phyloP scores from a whole-genome alignment of 176 grass and related monocot species.

The Eremochloa ophiuroides region DNA sequence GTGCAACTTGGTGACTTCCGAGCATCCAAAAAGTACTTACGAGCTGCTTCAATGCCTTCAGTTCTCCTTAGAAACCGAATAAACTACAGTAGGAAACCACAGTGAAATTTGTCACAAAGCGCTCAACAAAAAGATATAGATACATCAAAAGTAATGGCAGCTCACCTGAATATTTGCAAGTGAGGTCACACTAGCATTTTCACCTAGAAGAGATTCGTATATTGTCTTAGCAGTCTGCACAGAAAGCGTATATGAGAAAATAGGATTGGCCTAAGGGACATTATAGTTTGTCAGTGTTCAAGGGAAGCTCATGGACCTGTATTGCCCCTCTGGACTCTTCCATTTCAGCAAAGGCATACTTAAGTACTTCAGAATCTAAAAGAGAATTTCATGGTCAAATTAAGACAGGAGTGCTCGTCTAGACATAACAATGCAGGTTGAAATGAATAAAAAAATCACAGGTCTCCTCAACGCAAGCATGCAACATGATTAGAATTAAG shows the following conservation, averaged over 20 bases:
- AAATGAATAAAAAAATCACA: constrained; percentile 4
- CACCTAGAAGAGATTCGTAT: constrained; percentile 76
- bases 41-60: constrained; percentile 88
- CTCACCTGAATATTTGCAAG: constrained; percentile 81
- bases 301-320: constrained; percentile 48
- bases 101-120: constrained; percentile 17
- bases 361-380: constrained; percentile 84
- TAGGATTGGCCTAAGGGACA: neutral
- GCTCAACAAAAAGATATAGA: neutral
- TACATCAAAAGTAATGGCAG: constrained; percentile 25
- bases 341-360: constrained; percentile 90
- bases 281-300: constrained; percentile 1
- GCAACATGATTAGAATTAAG: neutral
- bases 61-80: constrained; percentile 94
- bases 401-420: constrained; percentile 7
- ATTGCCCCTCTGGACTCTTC: constrained; percentile 87
- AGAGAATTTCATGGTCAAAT: constrained; percentile 19
- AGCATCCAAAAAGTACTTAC: constrained; percentile 90
- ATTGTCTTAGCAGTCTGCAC: constrained; percentile 79
- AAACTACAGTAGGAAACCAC: constrained; percentile 51
- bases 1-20: constrained; percentile 74
- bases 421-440: constrained; percentile 10
- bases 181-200: constrained; percentile 49
- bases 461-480: neutral
- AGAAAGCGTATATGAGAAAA: constrained; percentile 17